Evolutionary conservation across 331 rosid genomes (phyloP).

Genomic region (Acacia concinna): DNA sequence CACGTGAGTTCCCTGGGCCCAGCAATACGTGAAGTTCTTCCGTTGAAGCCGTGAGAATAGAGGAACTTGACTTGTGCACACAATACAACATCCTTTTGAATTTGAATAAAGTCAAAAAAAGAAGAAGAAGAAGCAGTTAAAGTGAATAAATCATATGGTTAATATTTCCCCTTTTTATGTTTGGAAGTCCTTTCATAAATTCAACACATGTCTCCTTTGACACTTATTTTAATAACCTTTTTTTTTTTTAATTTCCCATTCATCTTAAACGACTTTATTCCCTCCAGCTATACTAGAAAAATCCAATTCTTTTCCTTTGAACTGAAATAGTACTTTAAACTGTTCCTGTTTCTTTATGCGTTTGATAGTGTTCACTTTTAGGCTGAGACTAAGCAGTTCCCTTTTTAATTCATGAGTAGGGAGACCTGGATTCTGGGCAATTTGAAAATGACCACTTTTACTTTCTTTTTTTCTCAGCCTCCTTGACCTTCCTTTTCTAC

Average conservation of each 20-base stretch:
- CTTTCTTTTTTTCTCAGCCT: neutral
- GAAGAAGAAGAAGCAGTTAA: neutral
- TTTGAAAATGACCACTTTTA: slow-evolving; percentile 7
- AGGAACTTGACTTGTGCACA: neutral
- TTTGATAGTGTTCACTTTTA: neutral
- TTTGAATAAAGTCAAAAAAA: neutral
- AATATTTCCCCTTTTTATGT: neutral
- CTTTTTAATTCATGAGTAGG: neutral
- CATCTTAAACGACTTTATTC: neutral
- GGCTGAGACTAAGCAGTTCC: neutral
- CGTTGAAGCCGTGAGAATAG: too few species aligned
- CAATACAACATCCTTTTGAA: neutral
- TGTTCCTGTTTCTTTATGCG: neutral
- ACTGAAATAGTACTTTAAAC: neutral
- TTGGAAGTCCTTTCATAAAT: neutral
- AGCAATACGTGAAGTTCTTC: too few species aligned
- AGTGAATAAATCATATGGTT: neutral
- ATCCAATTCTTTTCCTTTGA: neutral
- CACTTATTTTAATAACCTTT: neutral
- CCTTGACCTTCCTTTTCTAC: neutral
- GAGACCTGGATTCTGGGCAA: neutral
- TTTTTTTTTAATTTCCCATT: neutral
- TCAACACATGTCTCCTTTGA: neutral
- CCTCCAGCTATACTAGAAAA: neutral
- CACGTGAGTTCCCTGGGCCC: too few species aligned